phyloP scores from a whole-genome alignment of 805 yeast genomes.

The Sungouiella thailandica region DNA sequence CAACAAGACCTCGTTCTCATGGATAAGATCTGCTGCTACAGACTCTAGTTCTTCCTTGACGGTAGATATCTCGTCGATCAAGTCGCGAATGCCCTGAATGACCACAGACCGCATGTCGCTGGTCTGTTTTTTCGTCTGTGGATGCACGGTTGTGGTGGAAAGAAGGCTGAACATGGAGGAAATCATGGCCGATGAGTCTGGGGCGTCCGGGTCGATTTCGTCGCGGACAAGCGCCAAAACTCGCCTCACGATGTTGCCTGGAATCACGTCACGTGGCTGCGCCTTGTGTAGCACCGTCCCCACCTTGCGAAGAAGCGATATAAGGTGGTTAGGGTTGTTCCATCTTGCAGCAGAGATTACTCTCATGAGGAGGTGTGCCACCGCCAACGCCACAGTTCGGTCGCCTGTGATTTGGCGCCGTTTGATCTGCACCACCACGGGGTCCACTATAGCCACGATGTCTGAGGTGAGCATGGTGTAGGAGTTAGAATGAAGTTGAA shows the following conservation, averaged over 20 bases:
- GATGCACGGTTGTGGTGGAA: constrained; percentile 40
- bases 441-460: constrained; percentile 31
- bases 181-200: constrained; percentile 44
- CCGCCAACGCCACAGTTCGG: constrained; percentile 75
- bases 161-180: constrained; percentile 84
- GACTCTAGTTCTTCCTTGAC: constrained; percentile 88
- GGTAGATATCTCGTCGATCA: constrained; percentile 85
- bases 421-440: constrained; percentile 52
- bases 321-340: constrained; percentile 70
- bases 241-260: constrained; percentile 89
- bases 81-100: constrained; percentile 87
- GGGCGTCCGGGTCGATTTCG: constrained; percentile 56
- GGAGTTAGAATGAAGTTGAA: background rate
- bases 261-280: constrained; percentile 82
- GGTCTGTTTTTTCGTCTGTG: constrained; percentile 40
- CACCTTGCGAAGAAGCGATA: constrained; percentile 63
- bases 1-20: constrained; percentile 77
- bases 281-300: constrained; percentile 71
- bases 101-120: constrained; percentile 77
- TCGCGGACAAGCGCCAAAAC: constrained; percentile 84
- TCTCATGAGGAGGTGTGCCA: constrained; percentile 81
- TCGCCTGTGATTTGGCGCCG: constrained; percentile 84
- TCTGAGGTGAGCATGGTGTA: constrained; percentile 14
- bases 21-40: constrained; percentile 89
- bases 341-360: constrained; percentile 88